Conservation (phyloP, 345 rosid genomes). For the Melaleuca quinquenervia region DNA sequence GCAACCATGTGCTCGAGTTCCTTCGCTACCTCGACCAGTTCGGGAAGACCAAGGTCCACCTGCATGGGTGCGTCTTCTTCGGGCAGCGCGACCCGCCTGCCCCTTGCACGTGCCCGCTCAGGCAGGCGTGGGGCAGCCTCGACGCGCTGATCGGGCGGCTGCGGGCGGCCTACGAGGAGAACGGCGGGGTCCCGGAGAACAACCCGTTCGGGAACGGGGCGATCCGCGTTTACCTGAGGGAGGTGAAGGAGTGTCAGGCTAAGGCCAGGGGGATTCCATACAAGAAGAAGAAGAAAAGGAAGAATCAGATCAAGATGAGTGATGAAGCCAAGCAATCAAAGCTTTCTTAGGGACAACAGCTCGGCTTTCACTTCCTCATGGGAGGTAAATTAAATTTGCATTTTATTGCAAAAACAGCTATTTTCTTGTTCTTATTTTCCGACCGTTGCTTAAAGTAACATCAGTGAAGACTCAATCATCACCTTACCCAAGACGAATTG, state of each 20-base stretch:
- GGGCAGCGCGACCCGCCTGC: conserved; percentile 87
- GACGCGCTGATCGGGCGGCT: conserved; percentile 84
- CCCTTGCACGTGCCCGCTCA: conserved; percentile 68
- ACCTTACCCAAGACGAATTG: neutral
- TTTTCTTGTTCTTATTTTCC: neutral
- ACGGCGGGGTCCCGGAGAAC: conserved; percentile 52
- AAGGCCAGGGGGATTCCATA: conserved; percentile 78
- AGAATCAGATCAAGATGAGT: conserved; percentile 12
- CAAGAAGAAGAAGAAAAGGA: conserved; percentile 73
- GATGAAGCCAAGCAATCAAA: conserved; percentile 22
- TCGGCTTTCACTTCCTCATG: neutral
- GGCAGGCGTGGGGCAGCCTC: conserved; percentile 91
- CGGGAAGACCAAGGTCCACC: conserved; percentile 78
- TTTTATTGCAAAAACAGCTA: neutral
- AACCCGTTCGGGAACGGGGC: conserved; percentile 80
- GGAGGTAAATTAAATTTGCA: neutral
- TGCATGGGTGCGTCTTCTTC: conserved; percentile 58
- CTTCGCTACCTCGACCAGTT: conserved; percentile 74
- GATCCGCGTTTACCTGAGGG: conserved; percentile 59
- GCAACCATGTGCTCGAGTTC: conserved; percentile 64
- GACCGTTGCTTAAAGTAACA: neutral
- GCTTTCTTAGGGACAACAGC: neutral
- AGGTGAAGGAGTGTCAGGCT: conserved; percentile 73
- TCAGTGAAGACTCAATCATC: neutral
- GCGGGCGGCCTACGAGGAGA: conserved; percentile 78